Evolutionary conservation across 352 stramenopile species (phyloP).

Genomic region (Globisporangium apiculatum): DNA sequence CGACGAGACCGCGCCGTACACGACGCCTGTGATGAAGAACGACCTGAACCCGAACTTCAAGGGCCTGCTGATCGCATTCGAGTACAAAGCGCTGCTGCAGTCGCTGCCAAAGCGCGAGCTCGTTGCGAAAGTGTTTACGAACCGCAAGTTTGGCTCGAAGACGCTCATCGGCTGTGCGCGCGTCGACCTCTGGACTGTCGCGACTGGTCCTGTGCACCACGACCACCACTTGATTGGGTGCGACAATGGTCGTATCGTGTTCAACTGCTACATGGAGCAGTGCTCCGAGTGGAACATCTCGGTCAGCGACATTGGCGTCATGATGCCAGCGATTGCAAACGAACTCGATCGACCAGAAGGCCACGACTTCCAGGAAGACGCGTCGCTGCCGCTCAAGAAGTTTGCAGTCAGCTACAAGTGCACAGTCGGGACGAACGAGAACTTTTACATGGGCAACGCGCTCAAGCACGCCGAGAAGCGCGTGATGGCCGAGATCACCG

Average conservation of each 20-base stretch:
- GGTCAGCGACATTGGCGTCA: constrained; percentile 81
- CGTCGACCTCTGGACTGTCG: constrained; percentile 78
- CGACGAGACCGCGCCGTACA: constrained; percentile 59
- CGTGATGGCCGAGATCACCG: constrained; percentile 68
- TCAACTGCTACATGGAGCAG: constrained; percentile 91
- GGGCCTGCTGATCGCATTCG: constrained; percentile 77
- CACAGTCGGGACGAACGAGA: constrained; percentile 82
- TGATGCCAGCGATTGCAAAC: constrained; percentile 86
- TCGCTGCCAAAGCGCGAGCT: constrained; percentile 50
- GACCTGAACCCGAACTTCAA: constrained; percentile 89
- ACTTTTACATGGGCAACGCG: constrained; percentile 81
- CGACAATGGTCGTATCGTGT: constrained; percentile 83
- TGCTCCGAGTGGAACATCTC: constrained; percentile 88
- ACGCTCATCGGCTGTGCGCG: constrained; percentile 66
- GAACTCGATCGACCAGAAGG: constrained; percentile 84
- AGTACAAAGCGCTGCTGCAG: constrained; percentile 71
- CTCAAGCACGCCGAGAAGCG: constrained; percentile 77
- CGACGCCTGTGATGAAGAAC: constrained; percentile 76
- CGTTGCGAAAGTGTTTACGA: constrained; percentile 81
- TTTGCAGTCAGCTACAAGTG: constrained; percentile 89
- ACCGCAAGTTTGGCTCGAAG: constrained; percentile 70
- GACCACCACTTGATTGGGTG: constrained; percentile 83
- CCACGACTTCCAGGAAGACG: constrained; percentile 88
- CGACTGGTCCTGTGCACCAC: constrained; percentile 81
- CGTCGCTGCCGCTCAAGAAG: constrained; percentile 81